phyloP scores from a whole-genome alignment of 129 eudicot species.

The Logfia minima region DNA sequence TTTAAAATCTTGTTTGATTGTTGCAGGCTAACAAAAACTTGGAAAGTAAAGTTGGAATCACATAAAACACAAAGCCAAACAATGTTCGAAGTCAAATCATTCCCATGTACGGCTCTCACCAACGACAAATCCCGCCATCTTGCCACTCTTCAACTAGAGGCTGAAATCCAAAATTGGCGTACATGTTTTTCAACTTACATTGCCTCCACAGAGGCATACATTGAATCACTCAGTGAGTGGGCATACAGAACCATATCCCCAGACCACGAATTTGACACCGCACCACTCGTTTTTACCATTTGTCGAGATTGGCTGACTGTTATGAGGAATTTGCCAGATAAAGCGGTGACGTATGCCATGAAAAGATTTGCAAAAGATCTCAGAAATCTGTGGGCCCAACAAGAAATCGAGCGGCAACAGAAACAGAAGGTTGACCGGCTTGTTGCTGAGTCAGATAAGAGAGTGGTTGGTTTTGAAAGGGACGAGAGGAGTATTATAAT shows the following conservation, averaged over 20 bases:
- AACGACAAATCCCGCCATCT: conserved; percentile 43
- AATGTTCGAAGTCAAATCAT: conserved; percentile 50
- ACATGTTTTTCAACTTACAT: conserved; percentile 39
- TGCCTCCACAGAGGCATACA: conserved; percentile 40
- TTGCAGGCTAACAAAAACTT: conserved; percentile 51
- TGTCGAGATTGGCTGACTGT: conserved; percentile 46
- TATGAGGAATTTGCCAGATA: conserved; percentile 38
- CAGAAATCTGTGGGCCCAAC: conserved; percentile 48
- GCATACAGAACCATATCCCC: conserved; percentile 35
- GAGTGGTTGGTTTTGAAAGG: conserved; percentile 25
- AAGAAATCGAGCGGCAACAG: conserved; percentile 49
- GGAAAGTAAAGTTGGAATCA: conserved; percentile 53
- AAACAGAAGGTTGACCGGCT: conserved; percentile 51
- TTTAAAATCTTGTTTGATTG: not conserved
- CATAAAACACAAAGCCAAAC: conserved; percentile 53
- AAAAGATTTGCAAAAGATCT: conserved; percentile 45
- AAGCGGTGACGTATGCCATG: conserved; percentile 40
- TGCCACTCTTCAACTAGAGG: conserved; percentile 64
- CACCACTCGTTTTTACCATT: conserved; percentile 35
- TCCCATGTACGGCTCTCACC: conserved; percentile 33
- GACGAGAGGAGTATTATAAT: conserved; percentile 38
- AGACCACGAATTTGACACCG: conserved; percentile 21
- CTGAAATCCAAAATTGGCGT: conserved; percentile 58
- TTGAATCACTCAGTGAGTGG: conserved; percentile 42
- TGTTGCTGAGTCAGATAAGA: conserved; percentile 34